Evolutionary conservation across 257 asterid genomes (phyloP).

Genomic region (Sherardia arvensis): DNA sequence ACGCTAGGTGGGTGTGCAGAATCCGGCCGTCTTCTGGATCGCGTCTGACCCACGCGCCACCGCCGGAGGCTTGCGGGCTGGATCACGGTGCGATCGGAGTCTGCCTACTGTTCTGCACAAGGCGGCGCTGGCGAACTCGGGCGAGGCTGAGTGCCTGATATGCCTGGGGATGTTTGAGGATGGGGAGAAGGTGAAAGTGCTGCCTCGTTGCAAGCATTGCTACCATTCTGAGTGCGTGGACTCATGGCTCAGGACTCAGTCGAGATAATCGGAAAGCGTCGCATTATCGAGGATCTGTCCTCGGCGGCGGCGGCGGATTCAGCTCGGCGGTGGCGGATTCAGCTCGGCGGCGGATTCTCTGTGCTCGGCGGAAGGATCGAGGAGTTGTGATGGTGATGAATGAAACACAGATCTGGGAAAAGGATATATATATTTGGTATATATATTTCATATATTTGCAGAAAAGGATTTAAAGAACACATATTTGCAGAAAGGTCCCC

Average conservation of each 20-base stretch:
- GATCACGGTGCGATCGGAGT: constrained; percentile 34
- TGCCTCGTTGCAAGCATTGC: constrained; percentile 25
- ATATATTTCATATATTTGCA: too few species aligned
- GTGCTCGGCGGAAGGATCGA: too few species aligned
- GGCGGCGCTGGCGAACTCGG: constrained; percentile 4
- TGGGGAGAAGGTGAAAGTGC: constrained; percentile 27
- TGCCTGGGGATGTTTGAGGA: constrained; percentile 28
- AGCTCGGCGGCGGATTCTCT: too few species aligned
- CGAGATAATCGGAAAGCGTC: too few species aligned
- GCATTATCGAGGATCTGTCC: too few species aligned
- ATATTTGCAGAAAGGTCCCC: too few species aligned
- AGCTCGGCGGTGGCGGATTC: too few species aligned
- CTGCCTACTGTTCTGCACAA: constrained; percentile 42
- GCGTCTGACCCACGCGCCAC: constrained; percentile 31
- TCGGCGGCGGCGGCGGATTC: too few species aligned
- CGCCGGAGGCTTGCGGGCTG: constrained; percentile 34
- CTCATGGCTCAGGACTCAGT: constrained; percentile 58
- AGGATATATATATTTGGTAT: too few species aligned
- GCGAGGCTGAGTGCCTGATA: constrained; percentile 46
- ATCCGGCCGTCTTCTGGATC: constrained; percentile 11
- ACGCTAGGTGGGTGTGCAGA: constrained; percentile 54
- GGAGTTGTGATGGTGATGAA: too few species aligned
- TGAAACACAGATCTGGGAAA: too few species aligned
- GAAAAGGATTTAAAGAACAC: too few species aligned
- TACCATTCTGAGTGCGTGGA: constrained; percentile 48